Evolutionary conservation across 2,329 filamentous ascomycete species (phyloP), one percentile per base, ranked within the genome.

Genomic region (Plectosphaerella plurivora): DNA sequence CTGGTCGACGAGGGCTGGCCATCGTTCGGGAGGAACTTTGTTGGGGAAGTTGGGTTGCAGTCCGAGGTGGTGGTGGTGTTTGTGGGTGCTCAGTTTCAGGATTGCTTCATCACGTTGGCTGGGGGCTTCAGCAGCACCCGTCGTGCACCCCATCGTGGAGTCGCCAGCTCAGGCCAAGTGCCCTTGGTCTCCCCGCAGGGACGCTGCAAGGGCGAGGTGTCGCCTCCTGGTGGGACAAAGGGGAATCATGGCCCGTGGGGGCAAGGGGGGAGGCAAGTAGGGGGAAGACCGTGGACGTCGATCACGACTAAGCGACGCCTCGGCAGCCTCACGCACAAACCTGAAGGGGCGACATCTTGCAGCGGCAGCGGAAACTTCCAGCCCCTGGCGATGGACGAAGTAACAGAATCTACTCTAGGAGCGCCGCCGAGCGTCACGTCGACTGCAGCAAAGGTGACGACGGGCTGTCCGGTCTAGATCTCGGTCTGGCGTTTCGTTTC

Each of bases 41-140:
- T 33, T 33, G 28, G 28, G 28, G 28, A 28, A 33, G 28, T 33
- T 33, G 28, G 28, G 28, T 33, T 33, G 28, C 28, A 33, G 28
- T 12, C 28, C 28, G 11, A 33, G 11, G 11, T 33, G 28, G 11
- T 33, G 28, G 28, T 33, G 28, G 28, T 51, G 46, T 41, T 48
- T 47, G 45, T 51, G 56, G 42, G 53, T 55, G 49, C 55, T 53
- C 49, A 53, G 70, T 74, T 74, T 73, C 71, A 73, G 65, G 60
- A 65, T 60, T 73, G 71, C 69, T 68, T 73, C 70, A 74, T 59
- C 28, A 59, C 60, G 52, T 51, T 56, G 57, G 28, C 59, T 45
- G 54, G 56, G 56, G 55, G 16, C 41, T 44, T 44, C 37, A 41
- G 37, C 22, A 18, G 15, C 37, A 9, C n/a, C n/a, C n/a, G n/a